Percentiles rank a stretch among this genome's conserved stretches.
phyloP scores from a whole-genome alignment of 129 eudicot species.

The Solidago caesia region DNA sequence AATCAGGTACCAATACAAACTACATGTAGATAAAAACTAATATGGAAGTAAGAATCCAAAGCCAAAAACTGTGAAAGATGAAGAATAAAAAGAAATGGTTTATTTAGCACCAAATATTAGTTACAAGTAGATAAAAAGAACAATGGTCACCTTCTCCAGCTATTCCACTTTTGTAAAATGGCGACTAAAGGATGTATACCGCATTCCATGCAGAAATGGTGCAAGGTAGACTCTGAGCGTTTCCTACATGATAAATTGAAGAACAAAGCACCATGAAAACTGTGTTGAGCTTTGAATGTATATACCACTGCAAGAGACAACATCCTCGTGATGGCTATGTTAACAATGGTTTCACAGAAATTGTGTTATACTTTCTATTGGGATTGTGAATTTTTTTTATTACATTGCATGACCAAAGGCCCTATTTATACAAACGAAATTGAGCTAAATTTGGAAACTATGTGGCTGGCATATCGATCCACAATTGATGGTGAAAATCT shows the following conservation, averaged over 20 bases:
- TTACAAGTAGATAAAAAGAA: background rate
- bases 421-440: too few relatives aligned
- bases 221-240: conserved; percentile 72
- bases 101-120: background rate
- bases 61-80: background rate
- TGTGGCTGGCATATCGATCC: too few relatives aligned
- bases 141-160: conserved; percentile 58
- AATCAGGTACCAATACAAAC: conserved; percentile 8
- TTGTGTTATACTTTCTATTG: too few relatives aligned
- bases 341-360: too few relatives aligned
- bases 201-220: conserved; percentile 77
- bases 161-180: conserved; percentile 86
- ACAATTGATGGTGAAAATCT: too few relatives aligned
- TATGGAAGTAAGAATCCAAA: background rate
- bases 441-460: too few relatives aligned
- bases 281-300: conserved; percentile 3
- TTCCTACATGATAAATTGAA: conserved; percentile 36
- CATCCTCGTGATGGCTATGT: background rate
- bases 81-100: background rate
- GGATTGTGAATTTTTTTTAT: too few relatives aligned
- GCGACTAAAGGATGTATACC: conserved; percentile 86
- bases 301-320: background rate
- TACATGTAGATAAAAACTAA: background rate
- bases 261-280: background rate
- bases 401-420: too few relatives aligned